A percentile compares a stretch with the other conserved stretches of the same genome.
Evolutionary conservation across 768 basidiomycete genomes (phyloP).

Genomic region (Trametes cubensis): DNA sequence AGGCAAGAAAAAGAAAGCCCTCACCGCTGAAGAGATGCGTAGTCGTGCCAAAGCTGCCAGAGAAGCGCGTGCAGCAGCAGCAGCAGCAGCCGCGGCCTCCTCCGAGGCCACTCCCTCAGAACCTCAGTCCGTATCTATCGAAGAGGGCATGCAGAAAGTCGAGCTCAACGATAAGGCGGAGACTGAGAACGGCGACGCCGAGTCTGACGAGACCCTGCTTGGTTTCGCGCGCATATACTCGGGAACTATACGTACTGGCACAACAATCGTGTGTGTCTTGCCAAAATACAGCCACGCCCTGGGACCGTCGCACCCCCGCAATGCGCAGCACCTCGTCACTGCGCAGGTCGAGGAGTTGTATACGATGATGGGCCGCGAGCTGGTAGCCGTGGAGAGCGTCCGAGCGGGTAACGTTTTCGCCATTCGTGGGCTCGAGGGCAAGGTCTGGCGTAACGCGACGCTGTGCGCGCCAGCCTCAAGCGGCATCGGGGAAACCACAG

Average conservation of each 20-base stretch:
- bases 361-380: constrained; percentile 96
- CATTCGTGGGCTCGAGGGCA: constrained; percentile 84
- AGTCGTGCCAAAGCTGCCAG: constrained; percentile 59
- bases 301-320: constrained; percentile 65
- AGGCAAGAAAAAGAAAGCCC: constrained; percentile 73
- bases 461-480: constrained; percentile 67
- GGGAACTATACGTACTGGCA: constrained; percentile 72
- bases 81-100: constrained; percentile 2
- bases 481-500: constrained; percentile 42
- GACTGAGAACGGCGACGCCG: constrained; percentile 29
- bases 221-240: constrained; percentile 96
- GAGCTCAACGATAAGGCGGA: constrained; percentile 24
- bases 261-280: constrained; percentile 69
- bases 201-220: constrained; percentile 67
- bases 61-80: constrained; percentile 35
- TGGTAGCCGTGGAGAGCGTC: constrained; percentile 81
- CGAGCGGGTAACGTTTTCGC: constrained; percentile 95
- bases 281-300: constrained; percentile 81
- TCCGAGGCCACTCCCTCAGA: constrained; percentile 12
- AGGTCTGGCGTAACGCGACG: constrained; percentile 89
- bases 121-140: constrained; percentile 17
- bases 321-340: constrained; percentile 61
- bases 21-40: constrained; percentile 86
- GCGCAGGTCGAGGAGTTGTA: constrained; percentile 79
- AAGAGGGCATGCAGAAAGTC: constrained; percentile 28